Percentiles rank a stretch among this genome's conserved stretches.
These are phyloP conservation scores for Globisporangium takayamanum DNA, from an alignment of 352 stramenopile species.

Conservation along the genomic window DNA sequence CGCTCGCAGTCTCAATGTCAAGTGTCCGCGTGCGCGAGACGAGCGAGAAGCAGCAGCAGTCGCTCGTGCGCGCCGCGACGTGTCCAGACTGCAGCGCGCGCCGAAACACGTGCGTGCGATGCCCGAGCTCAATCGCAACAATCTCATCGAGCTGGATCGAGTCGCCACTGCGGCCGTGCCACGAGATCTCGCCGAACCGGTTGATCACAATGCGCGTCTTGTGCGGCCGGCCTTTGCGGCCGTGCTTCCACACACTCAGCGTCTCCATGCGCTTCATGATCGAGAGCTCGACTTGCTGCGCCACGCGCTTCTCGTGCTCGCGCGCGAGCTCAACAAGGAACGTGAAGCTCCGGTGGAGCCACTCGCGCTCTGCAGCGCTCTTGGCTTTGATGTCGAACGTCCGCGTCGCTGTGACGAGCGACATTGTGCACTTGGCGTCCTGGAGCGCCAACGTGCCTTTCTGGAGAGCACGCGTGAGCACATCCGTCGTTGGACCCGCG, in stretches of 20 bases:
- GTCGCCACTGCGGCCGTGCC: constrained; percentile 69
- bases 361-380: constrained; percentile 62
- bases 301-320: constrained; percentile 65
- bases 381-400: constrained; percentile 75
- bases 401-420: constrained; percentile 61
- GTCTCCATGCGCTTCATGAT: constrained; percentile 85
- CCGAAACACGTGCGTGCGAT: constrained; percentile 59
- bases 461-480: constrained; percentile 57
- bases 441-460: constrained; percentile 54
- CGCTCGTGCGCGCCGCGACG: constrained; percentile 18
- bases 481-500: constrained; percentile 50
- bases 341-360: constrained; percentile 62
- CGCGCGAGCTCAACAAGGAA: constrained; percentile 69
- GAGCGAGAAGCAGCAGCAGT: constrained; percentile 60
- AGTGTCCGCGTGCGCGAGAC: constrained; percentile 56
- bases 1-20: constrained; percentile 67
- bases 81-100: constrained; percentile 30
- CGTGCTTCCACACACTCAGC: constrained; percentile 68
- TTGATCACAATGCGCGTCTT: constrained; percentile 81
- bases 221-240: constrained; percentile 66
- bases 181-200: constrained; percentile 79
- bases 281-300: constrained; percentile 71
- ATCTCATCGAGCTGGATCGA: constrained; percentile 78
- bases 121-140: constrained; percentile 40
- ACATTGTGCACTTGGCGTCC: constrained; percentile 70